Conservation (phyloP, 805 yeast genomes). For the Saccharomycopsis synnaedendra region DNA sequence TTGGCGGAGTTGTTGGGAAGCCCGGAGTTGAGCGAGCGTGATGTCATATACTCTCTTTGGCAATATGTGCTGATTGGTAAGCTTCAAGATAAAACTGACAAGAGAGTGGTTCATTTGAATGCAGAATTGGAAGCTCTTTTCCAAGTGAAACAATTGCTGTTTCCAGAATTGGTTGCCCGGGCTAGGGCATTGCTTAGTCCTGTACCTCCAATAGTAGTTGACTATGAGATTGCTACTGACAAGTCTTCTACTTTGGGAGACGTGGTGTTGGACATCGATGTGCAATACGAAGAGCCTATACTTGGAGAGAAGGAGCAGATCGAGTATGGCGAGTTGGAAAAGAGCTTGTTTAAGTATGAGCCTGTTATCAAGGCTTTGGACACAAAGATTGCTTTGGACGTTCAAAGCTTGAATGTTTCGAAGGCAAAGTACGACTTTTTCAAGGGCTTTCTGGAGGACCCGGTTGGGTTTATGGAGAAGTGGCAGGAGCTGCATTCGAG, state of each 20-base stretch:
- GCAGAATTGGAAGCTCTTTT: conserved; percentile 33
- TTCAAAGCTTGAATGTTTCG: conserved; percentile 39
- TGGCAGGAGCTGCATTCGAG: conserved; percentile 77
- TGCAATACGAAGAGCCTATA: conserved; percentile 32
- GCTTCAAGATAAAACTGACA: conserved; percentile 46
- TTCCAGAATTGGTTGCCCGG: conserved; percentile 55
- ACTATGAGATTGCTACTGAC: conserved; percentile 68
- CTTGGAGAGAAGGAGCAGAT: conserved; percentile 23
- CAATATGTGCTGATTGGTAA: conserved; percentile 64
- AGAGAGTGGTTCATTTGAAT: conserved; percentile 41
- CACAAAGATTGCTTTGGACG: conserved; percentile 31
- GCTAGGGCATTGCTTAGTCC: conserved; percentile 62
- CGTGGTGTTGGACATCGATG: conserved; percentile 62
- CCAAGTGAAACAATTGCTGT: conserved; percentile 41
- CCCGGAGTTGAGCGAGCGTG: conserved; percentile 75
- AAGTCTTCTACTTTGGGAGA: conserved; percentile 75
- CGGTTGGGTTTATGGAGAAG: conserved; percentile 59
- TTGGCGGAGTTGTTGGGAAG: conserved; percentile 65
- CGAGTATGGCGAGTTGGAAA: conserved; percentile 26
- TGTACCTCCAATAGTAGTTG: conserved; percentile 65
- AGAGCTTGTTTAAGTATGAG: conserved; percentile 21
- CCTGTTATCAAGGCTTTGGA: conserved; percentile 32
- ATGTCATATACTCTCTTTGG: conserved; percentile 69
- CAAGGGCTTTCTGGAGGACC: conserved; percentile 60
- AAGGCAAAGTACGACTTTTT: conserved; percentile 71